A percentile compares a stretch with the other conserved stretches of the same genome.
Evolutionary conservation across 2,329 filamentous ascomycete genomes (phyloP).

Genomic region (Xylaria arbuscula): DNA sequence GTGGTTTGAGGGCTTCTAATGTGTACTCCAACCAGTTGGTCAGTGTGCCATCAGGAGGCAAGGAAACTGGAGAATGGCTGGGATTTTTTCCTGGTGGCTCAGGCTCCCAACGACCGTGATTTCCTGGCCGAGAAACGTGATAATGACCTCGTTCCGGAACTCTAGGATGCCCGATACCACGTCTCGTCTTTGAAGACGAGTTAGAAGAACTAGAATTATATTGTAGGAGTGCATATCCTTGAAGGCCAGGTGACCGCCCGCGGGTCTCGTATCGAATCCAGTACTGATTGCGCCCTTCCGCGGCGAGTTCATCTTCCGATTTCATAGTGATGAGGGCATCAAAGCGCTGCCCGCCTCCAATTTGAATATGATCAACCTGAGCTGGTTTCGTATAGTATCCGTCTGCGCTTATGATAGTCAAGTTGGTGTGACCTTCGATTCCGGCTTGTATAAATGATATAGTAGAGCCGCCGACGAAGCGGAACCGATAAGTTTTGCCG

Average conservation of each 20-base stretch:
- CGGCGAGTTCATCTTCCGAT: conserved; percentile 55
- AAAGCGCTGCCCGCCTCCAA: conserved; percentile 70
- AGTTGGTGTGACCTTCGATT: conserved; percentile 65
- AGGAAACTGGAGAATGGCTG: conserved; percentile 45
- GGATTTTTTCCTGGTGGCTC: conserved; percentile 46
- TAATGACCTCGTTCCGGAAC: not conserved
- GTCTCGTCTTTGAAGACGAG: conserved; percentile 22
- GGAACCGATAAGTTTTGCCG: conserved; percentile 69
- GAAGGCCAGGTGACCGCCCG: conserved; percentile 58
- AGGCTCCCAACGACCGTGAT: not conserved
- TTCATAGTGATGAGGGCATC: conserved; percentile 67
- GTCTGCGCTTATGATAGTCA: conserved; percentile 71
- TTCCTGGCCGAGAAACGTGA: not conserved
- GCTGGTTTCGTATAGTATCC: conserved; percentile 63
- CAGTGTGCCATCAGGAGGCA: conserved; percentile 51
- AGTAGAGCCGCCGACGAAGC: conserved; percentile 68
- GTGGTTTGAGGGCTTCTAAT: conserved; percentile 53
- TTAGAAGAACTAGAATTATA: conserved; percentile 51
- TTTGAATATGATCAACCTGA: conserved; percentile 61
- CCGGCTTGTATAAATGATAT: conserved; percentile 65
- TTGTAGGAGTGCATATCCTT: conserved; percentile 61
- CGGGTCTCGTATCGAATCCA: conserved; percentile 62
- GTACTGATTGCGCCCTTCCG: conserved; percentile 52
- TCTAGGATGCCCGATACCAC: not conserved
- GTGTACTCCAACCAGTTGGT: conserved; percentile 59